Evolutionary conservation across 176 grass and related monocot genomes (phyloP), one percentile per base, ranked within the genome.

Genomic region (Avena sativa): DNA sequence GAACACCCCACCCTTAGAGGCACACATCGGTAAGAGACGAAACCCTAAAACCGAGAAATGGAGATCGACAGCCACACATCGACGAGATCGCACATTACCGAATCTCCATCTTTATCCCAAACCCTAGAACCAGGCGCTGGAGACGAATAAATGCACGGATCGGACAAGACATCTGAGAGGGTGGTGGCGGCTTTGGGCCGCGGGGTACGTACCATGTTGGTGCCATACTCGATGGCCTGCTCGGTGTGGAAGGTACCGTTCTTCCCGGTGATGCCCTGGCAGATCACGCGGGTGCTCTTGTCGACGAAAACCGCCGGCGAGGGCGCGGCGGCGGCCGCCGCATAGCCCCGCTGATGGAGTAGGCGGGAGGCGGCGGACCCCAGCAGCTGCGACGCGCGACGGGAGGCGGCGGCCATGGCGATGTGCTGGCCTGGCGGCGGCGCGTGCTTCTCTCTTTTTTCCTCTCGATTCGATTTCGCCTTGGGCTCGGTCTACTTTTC

Each of bases 161-260:
- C 71, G 78, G 70, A 4, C n/a, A 67, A 49, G 20, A 11, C 48
- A 59, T 17, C 58, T 28, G 23, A 55, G n/a, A 78, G 66, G 44
- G 40, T 61, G 44, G 51, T 23, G 14, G 28, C 69, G 58, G 57
- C 25, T 12, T 12, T 55, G 2, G 6, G 32, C 28, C 26, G 76
- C 50, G 5, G 59, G 8, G 60, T 3, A 6, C 86, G 25, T 78
- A 98, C 94, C 97, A 99, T 99, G 76, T 96, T 99, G 71, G 97
- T 99, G 46, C 97, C 97, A 21, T 96, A 99, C 87, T 99, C 97
- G 89, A 99, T 96, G 90, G 97, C 97, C 81, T 99, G 97, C 83
- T 99, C 97, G 80, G 97, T 99, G 91, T 99, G 97, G 87, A 99
- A 99, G 48, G 97, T 99, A 44, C 97, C 97, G 80, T 99, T 99